Evolutionary conservation across 495 filamentous ascomycete genomes (phyloP), one percentile per base, ranked within the genome.

Genomic region (Xylaria castorea): DNA sequence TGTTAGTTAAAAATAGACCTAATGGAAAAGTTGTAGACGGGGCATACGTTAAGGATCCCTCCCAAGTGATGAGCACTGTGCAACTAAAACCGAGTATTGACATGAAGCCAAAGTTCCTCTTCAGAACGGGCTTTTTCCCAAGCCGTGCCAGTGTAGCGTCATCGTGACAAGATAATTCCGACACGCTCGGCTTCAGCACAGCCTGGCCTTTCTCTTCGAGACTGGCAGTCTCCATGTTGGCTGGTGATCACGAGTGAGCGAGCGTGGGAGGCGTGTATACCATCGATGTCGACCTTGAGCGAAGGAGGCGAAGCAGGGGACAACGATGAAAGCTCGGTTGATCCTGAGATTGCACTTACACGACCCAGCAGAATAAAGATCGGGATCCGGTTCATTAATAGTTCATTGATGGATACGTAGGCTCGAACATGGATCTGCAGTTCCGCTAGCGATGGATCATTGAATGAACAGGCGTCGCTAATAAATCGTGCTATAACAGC

Each of bases 111-210:
- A 84, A 85, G 64, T 84, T 80, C 68, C 84, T 75, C 80, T 83
- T 85, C 51, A 88, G 76, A 20, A 87, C 83, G 0, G 83, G 80
- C 57, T 85, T 86, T 73, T 88, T 88, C 1, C 87, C 87, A 63
- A 89, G 77, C 5, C 82, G 82, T 16, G 81, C 82, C 44, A 88
- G 73, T 5, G 82, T 74, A 18, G 80, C 75, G 61, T 84, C 82
- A 71, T 88, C 86, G 57, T 77, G 80, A 27, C 57, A 71, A 7
- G 36, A 38, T 14, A 53, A 22, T 7, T 46, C 53, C 8, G 51
- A 22, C 18, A 11, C 38, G 20, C 50, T 44, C 25, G 32, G 42
- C 46, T 71, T 71, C 11, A 57, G 34, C 50, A 44, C 50, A 27
- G 32, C 16, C 12, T 42, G 46, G 36, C 70, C 70, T 1, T 66